Base-by-base conservation (phyloP, 2,329 filamentous ascomycete genomes). In the Pseudogymnoascus sp. region DNA sequence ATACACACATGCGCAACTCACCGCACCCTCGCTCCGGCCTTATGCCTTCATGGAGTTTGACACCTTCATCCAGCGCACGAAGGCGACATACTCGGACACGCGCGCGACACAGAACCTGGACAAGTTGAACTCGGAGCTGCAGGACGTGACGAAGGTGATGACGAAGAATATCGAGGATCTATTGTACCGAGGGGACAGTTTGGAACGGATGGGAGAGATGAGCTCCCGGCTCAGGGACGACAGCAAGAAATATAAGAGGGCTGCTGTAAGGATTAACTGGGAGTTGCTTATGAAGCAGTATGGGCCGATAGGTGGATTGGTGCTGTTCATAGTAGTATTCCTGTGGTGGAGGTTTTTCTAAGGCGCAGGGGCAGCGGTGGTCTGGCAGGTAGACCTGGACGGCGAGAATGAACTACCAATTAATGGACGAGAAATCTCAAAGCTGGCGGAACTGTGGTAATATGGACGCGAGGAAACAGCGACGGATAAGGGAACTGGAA, bases 141-240 rank as follows among this genome's bases (percentile, higher is more conserved):
- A 92, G 74, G 94, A 97, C 76, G 95, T 99, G 61, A 97, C 94
- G 1, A 92, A 97, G 78, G 92, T 99, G 72, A 99, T 99, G 95
- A 97, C 92, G 62, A 97, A 97, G 84, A 99, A 99, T 75, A 97
- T 99, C 69, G 94, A 99, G 80, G 94, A 99, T 75, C 78, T 99
- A 72, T 79, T 99, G 60, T 99, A 99, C 74, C 82, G 95, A 65
- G 94, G 94, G 29, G 94, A 99, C 74, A 94, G 87, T 70, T 77
- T 99, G 68, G 94, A 99, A 78, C 85, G 92, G 71, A 99, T 99
- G 94, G 93, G 94, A 65, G 93, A 97, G 78, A 88, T 97, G 72
- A 95, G 89, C 70, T 88, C 86, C 62, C 81, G 93, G 65, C 76
- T 99, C 73, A 81, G 90, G 66, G 94, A 99, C 73, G 94, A 99